These are phyloP conservation scores for Penicillium concentricum DNA, from an alignment of 2,329 filamentous ascomycete species.

Conservation along the genomic window DNA sequence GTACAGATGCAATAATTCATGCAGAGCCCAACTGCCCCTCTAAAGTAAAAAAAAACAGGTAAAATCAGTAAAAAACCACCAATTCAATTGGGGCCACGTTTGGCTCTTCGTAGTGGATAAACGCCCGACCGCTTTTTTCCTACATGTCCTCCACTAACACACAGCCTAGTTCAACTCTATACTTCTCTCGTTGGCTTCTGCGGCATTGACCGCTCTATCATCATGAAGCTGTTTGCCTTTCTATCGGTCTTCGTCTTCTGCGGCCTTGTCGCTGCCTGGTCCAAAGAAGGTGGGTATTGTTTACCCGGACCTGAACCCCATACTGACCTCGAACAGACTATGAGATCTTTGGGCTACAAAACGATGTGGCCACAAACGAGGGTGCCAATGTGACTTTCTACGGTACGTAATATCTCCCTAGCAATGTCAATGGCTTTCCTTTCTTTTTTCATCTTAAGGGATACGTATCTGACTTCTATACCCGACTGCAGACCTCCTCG, in stretches of 20 bases:
- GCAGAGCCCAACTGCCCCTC: not conserved
- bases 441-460: not conserved
- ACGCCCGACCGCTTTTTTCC: conserved; percentile 16
- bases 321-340: conserved; percentile 61
- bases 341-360: conserved; percentile 93
- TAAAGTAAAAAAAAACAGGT: not conserved
- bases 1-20: not conserved
- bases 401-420: conserved; percentile 39
- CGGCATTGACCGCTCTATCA: conserved; percentile 28
- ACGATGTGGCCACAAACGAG: conserved; percentile 76
- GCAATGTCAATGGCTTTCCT: not conserved
- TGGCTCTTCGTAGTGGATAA: conserved; percentile 6
- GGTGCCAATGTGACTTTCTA: conserved; percentile 86
- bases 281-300: conserved; percentile 70
- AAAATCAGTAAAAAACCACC: not conserved
- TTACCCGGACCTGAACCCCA: not conserved
- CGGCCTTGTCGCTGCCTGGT: conserved; percentile 72
- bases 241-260: conserved; percentile 68
- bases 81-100: conserved; percentile 24
- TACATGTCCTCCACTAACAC: conserved; percentile 2
- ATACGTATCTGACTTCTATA: conserved; percentile 1
- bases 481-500: conserved; percentile 66
- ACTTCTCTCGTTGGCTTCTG: conserved; percentile 10
- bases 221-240: conserved; percentile 68
- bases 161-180: conserved; percentile 8